Conservation (phyloP, 306 rosid genomes). For the Astragalus membranaceus region DNA sequence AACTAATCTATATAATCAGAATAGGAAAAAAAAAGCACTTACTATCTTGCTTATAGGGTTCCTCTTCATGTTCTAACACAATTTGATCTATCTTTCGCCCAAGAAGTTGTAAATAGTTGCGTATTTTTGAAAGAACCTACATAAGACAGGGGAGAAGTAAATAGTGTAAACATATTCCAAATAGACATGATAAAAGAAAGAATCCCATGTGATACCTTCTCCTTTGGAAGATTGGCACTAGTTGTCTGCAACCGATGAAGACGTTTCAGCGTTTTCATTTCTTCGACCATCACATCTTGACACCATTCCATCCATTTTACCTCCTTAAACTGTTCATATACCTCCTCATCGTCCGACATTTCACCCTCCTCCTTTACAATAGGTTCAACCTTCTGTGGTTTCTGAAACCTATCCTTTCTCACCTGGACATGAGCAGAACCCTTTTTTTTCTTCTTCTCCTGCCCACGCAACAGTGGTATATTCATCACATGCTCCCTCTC, state of each 20-base stretch:
- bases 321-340: conserved; percentile 95
- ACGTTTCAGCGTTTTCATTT: conserved; percentile 79
- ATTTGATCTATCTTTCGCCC: conserved; percentile 91
- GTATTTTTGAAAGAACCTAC: conserved; percentile 89
- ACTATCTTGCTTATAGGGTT: conserved; percentile 85
- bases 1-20: neutral
- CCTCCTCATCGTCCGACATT: conserved; percentile 96
- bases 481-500: conserved; percentile 53
- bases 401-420: conserved; percentile 53
- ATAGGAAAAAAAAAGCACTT: conserved; percentile 30
- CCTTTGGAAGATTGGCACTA: conserved; percentile 95
- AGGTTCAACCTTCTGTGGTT: conserved; percentile 68
- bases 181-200: neutral
- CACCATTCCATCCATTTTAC: conserved; percentile 99
- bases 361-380: conserved; percentile 97
- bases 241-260: conserved; percentile 83
- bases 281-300: conserved; percentile 83
- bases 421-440: conserved; percentile 44
- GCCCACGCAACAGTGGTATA: conserved; percentile 39
- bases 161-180: neutral
- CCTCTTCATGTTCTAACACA: conserved; percentile 76
- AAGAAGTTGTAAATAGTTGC: conserved; percentile 89
- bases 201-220: conserved; percentile 44
- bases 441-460: conserved; percentile 57
- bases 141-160: neutral